These are phyloP conservation scores for Schizonepeta tenuifolia DNA, from an alignment of 257 asterid genomes.

Conservation along the genomic window DNA sequence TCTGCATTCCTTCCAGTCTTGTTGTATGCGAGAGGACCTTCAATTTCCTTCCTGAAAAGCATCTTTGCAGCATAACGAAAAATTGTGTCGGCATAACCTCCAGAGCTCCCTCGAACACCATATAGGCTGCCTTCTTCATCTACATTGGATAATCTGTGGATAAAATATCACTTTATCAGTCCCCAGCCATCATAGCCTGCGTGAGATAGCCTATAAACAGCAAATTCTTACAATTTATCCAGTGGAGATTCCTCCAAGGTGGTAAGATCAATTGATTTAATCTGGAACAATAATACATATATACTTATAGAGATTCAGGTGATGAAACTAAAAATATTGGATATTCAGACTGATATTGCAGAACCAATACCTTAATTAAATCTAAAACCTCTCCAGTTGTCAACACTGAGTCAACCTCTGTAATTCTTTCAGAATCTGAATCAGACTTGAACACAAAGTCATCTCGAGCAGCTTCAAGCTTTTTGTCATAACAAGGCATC, in stretches of 20 bases:
- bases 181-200: slow-evolving; percentile 17
- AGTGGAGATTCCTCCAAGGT: slow-evolving; percentile 82
- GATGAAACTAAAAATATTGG: neutral
- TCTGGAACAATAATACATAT: slow-evolving; percentile 55
- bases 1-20: slow-evolving; percentile 83
- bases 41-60: slow-evolving; percentile 65
- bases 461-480: slow-evolving; percentile 96
- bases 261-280: slow-evolving; percentile 63
- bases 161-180: slow-evolving; percentile 21
- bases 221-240: slow-evolving; percentile 74
- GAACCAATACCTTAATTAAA: slow-evolving; percentile 70
- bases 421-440: slow-evolving; percentile 55
- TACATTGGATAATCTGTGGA: slow-evolving; percentile 70
- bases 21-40: slow-evolving; percentile 74
- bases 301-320: slow-evolving; percentile 1
- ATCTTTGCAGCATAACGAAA: slow-evolving; percentile 77
- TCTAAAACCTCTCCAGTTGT: slow-evolving; percentile 96
- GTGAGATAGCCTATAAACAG: slow-evolving; percentile 15
- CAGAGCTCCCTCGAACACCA: slow-evolving; percentile 90
- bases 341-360: neutral
- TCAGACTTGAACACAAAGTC: slow-evolving; percentile 78
- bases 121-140: slow-evolving; percentile 69
- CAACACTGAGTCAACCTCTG: slow-evolving; percentile 95
- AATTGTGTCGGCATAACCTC: slow-evolving; percentile 92
- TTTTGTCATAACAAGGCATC: slow-evolving; percentile 99